Conservation (phyloP, 306 rosid species). For the Trifolium fragiferum region DNA sequence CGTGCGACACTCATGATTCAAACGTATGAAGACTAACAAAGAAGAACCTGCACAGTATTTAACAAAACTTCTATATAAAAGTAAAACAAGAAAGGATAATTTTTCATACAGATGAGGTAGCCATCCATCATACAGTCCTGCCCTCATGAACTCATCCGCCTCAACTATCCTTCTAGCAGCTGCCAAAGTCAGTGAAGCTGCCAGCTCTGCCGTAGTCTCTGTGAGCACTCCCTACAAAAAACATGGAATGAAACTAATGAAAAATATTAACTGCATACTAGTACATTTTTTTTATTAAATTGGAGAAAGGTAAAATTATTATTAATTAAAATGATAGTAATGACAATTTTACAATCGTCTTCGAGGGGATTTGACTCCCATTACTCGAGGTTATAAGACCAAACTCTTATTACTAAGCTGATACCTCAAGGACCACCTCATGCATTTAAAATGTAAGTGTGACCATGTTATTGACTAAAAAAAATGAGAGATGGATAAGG, state of each 20-base stretch:
- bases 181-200: slow-evolving; percentile 86
- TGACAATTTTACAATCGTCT: too few species aligned
- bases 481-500: not conserved
- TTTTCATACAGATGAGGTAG: slow-evolving; percentile 87
- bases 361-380: too few species aligned
- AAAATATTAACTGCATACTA: not conserved
- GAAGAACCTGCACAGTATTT: slow-evolving; percentile 5
- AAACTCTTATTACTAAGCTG: too few species aligned
- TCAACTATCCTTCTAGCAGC: slow-evolving; percentile 99
- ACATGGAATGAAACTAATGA: slow-evolving; percentile 28
- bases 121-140: slow-evolving; percentile 96
- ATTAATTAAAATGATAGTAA: too few species aligned
- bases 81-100: slow-evolving; percentile 3
- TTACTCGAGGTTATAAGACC: too few species aligned
- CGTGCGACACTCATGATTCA: not conserved
- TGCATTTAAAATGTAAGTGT: not conserved
- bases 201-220: slow-evolving; percentile 97
- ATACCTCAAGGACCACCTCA: not conserved
- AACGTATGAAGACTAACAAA: not conserved
- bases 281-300: too few species aligned
- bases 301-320: too few species aligned
- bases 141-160: slow-evolving; percentile 99
- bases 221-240: slow-evolving; percentile 90
- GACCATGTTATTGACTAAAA: not conserved
- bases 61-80: not conserved